Evolutionary conservation across 1,139 yeast genomes (phyloP).

Genomic region (Lodderomyces metapsilosis): DNA sequence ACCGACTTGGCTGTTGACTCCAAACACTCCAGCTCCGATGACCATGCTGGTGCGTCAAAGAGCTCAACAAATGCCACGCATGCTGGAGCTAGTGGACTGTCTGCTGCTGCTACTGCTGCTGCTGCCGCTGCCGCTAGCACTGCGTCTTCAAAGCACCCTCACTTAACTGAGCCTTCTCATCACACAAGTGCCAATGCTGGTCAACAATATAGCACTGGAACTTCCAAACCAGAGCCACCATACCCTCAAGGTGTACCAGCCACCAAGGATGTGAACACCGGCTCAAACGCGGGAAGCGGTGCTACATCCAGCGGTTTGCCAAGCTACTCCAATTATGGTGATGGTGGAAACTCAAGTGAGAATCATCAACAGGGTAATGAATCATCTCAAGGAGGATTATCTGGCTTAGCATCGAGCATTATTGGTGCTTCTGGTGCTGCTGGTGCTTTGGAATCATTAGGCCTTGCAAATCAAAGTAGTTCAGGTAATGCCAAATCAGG

Average conservation of each 20-base stretch:
- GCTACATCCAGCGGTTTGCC: slow-evolving; percentile 5
- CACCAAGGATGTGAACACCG: background rate
- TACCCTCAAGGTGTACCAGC: slow-evolving; percentile 9
- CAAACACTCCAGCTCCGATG: background rate
- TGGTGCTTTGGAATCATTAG: slow-evolving; percentile 6
- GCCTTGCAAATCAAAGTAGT: slow-evolving; percentile 2
- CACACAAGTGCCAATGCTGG: slow-evolving; percentile 6
- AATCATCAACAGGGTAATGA: background rate
- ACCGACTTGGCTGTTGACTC: slow-evolving; percentile 13
- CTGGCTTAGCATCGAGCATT: slow-evolving; percentile 4
- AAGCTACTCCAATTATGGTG: slow-evolving; percentile 4
- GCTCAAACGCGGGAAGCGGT: background rate
- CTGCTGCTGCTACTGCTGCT: slow-evolving; percentile 10
- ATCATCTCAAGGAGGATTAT: slow-evolving; percentile 3
- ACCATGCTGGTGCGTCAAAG: background rate
- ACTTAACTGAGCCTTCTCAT: slow-evolving; percentile 8
- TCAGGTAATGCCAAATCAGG: background rate
- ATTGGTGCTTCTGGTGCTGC: slow-evolving; percentile 7
- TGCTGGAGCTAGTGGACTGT: slow-evolving; percentile 9
- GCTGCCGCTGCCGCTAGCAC: slow-evolving; percentile 11
- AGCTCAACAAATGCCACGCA: background rate
- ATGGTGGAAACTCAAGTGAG: background rate
- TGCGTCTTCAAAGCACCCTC: slow-evolving; percentile 8
- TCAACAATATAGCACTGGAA: background rate
- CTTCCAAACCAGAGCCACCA: slow-evolving; percentile 5